Percentiles rank a stretch among this genome's conserved stretches.
Evolutionary conservation across 371 early-diverging fungal genomes (phyloP).

Genomic region (Rhizopus microsporus): DNA sequence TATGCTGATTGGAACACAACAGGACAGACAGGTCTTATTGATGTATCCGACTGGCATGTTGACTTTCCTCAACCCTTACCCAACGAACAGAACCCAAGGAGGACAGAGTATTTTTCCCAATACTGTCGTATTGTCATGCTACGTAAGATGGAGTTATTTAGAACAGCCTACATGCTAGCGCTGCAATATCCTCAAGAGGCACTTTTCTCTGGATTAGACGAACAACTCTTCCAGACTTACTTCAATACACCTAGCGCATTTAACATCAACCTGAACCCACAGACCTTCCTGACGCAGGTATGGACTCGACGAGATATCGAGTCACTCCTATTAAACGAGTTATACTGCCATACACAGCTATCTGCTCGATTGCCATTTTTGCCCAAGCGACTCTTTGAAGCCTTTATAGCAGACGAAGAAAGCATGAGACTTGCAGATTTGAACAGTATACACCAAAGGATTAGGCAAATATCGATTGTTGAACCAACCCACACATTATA

Average conservation of each 20-base stretch:
- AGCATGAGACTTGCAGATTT: slow-evolving; percentile 17
- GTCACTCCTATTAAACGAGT: slow-evolving; percentile 30
- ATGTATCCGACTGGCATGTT: slow-evolving; percentile 43
- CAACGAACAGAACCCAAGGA: slow-evolving; percentile 18
- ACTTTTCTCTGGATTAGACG: slow-evolving; percentile 25
- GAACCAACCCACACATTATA: neutral
- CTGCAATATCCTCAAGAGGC: slow-evolving; percentile 27
- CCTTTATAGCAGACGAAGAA: slow-evolving; percentile 24
- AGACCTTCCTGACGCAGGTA: neutral
- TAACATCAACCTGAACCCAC: slow-evolving; percentile 19
- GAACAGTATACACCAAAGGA: slow-evolving; percentile 32
- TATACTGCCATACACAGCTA: slow-evolving; percentile 38
- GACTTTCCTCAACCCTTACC: slow-evolving; percentile 43
- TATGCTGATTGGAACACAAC: slow-evolving; percentile 40
- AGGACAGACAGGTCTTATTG: slow-evolving; percentile 34
- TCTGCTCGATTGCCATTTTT: slow-evolving; percentile 38
- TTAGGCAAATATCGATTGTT: neutral
- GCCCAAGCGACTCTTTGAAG: slow-evolving; percentile 29
- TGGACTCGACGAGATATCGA: slow-evolving; percentile 29
- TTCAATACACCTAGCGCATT: slow-evolving; percentile 38
- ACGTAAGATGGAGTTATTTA: slow-evolving; percentile 43
- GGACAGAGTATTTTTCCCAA: slow-evolving; percentile 32
- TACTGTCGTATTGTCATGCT: slow-evolving; percentile 42
- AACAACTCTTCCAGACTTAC: slow-evolving; percentile 27
- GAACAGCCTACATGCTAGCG: slow-evolving; percentile 31